These are phyloP conservation scores for Coprinopsis cinerea DNA, from an alignment of 768 basidiomycete species.

Conservation along the genomic window DNA sequence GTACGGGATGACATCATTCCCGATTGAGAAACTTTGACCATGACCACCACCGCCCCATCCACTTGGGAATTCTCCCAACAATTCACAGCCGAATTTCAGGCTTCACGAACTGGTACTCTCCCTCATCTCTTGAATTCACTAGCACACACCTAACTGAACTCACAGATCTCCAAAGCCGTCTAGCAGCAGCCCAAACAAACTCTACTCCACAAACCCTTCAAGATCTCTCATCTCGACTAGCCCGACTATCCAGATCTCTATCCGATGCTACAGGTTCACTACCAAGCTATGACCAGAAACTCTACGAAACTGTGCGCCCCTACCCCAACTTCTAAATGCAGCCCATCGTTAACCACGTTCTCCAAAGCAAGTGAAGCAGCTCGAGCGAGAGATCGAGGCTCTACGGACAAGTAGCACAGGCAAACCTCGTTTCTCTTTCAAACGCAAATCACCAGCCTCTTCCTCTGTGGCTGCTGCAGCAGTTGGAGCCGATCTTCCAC, in stretches of 20 bases:
- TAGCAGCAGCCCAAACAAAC: conserved; percentile 34
- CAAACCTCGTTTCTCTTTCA: conserved; percentile 65
- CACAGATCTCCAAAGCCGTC: conserved; percentile 44
- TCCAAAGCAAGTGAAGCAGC: conserved; percentile 51
- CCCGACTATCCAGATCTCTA: conserved; percentile 56
- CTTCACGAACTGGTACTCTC: conserved; percentile 45
- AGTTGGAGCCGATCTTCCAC: conserved; percentile 13
- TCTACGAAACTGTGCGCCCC: conserved; percentile 55
- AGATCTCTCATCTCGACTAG: conserved; percentile 42
- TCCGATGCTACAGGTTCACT: conserved; percentile 59
- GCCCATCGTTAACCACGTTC: background rate
- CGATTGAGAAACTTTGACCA: conserved; percentile 20
- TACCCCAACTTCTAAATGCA: background rate
- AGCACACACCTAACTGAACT: conserved; percentile 6
- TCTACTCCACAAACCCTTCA: conserved; percentile 33
- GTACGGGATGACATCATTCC: too few species aligned
- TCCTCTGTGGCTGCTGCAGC: too few species aligned
- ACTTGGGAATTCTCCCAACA: conserved; percentile 43
- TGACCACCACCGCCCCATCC: conserved; percentile 5
- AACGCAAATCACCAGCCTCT: conserved; percentile 28
- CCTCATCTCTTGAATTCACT: conserved; percentile 12
- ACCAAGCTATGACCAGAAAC: conserved; percentile 69
- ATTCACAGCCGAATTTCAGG: conserved; percentile 47
- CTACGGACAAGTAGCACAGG: conserved; percentile 25
- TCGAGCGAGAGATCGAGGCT: conserved; percentile 22